Conservation (phyloP, 75 land plant genomes). For the Cryptomeria japonica region DNA sequence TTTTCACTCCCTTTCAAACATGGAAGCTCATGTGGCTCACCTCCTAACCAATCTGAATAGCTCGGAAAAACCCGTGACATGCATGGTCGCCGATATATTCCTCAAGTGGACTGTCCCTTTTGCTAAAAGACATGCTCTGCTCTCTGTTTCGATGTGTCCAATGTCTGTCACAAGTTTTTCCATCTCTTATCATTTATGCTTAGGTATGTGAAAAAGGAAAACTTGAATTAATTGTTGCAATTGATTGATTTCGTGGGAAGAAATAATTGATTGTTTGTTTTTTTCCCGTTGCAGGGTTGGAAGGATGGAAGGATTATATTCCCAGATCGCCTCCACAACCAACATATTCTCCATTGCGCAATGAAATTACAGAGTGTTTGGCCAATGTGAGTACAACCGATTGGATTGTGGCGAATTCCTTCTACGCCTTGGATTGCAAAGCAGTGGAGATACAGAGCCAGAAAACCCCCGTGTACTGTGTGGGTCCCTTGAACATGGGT, state of each 20-base stretch:
- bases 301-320: slow-evolving; percentile 15
- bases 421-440: too few relatives aligned
- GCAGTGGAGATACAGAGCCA: too few relatives aligned
- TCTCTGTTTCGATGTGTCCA: neutral
- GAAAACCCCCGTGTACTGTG: too few relatives aligned
- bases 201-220: neutral
- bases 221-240: neutral
- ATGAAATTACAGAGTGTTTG: neutral
- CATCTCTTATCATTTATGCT: neutral
- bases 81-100: slow-evolving; percentile 9
- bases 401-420: too few relatives aligned
- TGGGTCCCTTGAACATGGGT: neutral
- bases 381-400: too few relatives aligned
- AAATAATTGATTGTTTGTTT: too few relatives aligned
- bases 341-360: neutral
- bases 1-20: neutral
- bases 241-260: neutral
- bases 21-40: neutral
- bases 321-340: neutral
- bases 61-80: neutral
- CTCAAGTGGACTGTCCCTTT: slow-evolving; percentile 6
- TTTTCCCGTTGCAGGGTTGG: neutral
- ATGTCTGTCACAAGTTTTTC: neutral
- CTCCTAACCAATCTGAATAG: neutral
- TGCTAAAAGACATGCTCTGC: neutral